A percentile compares a stretch with the other conserved stretches of the same genome.
phyloP scores from a whole-genome alignment of 345 rosid genomes.

The Nasturtium officinale region DNA sequence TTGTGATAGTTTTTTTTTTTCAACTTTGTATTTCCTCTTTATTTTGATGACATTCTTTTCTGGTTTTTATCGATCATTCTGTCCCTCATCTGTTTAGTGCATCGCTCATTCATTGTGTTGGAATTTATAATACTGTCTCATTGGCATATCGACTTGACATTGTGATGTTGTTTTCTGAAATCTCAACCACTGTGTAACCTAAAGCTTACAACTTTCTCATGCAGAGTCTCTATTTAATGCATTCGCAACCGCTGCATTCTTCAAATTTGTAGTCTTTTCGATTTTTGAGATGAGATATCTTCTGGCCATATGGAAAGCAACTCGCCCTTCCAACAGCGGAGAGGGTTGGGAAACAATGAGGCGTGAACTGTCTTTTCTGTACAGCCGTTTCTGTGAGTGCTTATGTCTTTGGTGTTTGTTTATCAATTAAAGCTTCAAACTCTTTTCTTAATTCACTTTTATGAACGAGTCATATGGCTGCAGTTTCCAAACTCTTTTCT shows the following conservation, averaged over 20 bases:
- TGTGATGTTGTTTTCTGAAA: conserved; percentile 23
- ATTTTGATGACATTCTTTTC: neutral
- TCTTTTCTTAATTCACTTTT: conserved; percentile 4
- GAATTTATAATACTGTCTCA: neutral
- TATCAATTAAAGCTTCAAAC: conserved; percentile 8
- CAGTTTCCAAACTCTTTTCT: neutral
- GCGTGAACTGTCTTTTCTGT: conserved; percentile 94
- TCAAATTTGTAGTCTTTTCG: conserved; percentile 97
- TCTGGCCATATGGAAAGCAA: conserved; percentile 99
- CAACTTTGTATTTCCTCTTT: neutral
- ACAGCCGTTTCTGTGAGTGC: conserved; percentile 97
- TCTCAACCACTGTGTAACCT: conserved; percentile 25
- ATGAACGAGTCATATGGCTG: conserved; percentile 10
- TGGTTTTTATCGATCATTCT: neutral
- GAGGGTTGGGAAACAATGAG: conserved; percentile 99
- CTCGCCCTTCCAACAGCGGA: conserved; percentile 82
- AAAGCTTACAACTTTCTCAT: conserved; percentile 26
- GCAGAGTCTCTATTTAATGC: conserved; percentile 98
- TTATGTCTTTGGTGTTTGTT: conserved; percentile 33
- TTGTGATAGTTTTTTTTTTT: neutral
- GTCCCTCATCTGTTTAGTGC: neutral
- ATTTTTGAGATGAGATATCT: conserved; percentile 99
- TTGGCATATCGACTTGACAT: conserved; percentile 8
- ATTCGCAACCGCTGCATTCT: conserved; percentile 96
- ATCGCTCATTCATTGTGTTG: neutral